Base-by-base conservation (phyloP, 441 rosid species). In the Monsonia emarginata region DNA sequence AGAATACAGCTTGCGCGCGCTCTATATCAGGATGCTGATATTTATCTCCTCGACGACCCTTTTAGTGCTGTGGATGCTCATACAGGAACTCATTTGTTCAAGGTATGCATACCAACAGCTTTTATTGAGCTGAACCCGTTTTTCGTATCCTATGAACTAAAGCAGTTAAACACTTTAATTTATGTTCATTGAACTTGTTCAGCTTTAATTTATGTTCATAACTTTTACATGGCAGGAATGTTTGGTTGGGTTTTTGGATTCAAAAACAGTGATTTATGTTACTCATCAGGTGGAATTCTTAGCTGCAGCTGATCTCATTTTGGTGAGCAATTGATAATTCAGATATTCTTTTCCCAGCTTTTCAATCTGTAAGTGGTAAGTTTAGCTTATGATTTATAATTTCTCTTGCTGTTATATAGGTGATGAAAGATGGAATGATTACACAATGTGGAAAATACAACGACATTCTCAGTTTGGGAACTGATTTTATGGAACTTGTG, bases 41-140 rank as follows among this genome's bases (percentile, higher is more conserved):
- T 88, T 57, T 90, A 87, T 78, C 79, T 91, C 9, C 83, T 91
- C 28, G 97, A 88, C 52, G 97, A 91, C 69, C 96, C 97, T 70
- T 91, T 91, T 62, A 91, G 96, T 74, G 94, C 96, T 3, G 95
- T 90, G 18, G 97, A 90, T 74, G 97, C 89, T 62, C 97, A 88
- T 71, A 91, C 96, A 18, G 96, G 94, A 57, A 87, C 97, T 69
- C 90, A 86, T 75, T 76, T 91, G 61, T 86, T 86, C 68, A 83
- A 82, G 89, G 97, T 90, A 42, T 42, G 18, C 2, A n/a, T 42
- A 42, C 0, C 2, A 13, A 0, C 16, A 40, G 2, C 16, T 40
- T 9, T 40, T 8, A 9, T 9, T 2, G 11, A 42, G 4, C 50
- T n/a, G 18, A 42, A 6, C 11, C 11, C 16, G 11, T 31, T 31